Conservation (phyloP, 371 early-diverging fungal genomes). For the Apophysomyces elegans region DNA sequence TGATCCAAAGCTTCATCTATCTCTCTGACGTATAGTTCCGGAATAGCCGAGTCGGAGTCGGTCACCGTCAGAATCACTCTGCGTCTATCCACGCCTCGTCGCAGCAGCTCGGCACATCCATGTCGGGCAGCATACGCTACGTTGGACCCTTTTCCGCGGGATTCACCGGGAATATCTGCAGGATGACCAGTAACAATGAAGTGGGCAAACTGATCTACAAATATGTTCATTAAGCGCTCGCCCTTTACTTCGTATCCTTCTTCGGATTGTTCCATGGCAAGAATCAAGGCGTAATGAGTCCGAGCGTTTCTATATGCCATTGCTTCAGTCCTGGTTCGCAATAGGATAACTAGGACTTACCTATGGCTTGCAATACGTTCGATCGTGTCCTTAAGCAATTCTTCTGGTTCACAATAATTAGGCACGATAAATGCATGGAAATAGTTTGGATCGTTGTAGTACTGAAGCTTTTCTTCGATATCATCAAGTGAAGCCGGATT, state of each 20-base stretch:
- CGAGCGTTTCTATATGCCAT: constrained; percentile 35
- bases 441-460: constrained; percentile 29
- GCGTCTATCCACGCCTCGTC: constrained; percentile 43
- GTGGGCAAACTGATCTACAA: constrained; percentile 50
- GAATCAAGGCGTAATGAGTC: constrained; percentile 56
- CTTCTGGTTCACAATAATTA: constrained; percentile 64
- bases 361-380: constrained; percentile 42
- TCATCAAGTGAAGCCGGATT: constrained; percentile 24
- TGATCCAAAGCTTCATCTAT: constrained; percentile 43
- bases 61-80: constrained; percentile 65
- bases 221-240: constrained; percentile 49
- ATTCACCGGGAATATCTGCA: constrained; percentile 67
- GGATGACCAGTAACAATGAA: constrained; percentile 76
- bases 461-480: constrained; percentile 32
- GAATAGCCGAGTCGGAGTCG: constrained; percentile 52
- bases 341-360: constrained; percentile 23
- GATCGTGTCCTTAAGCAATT: constrained; percentile 48
- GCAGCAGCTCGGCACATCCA: constrained; percentile 37
- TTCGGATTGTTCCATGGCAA: constrained; percentile 85
- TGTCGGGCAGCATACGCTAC: constrained; percentile 71
- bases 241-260: constrained; percentile 62
- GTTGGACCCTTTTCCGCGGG: constrained; percentile 78
- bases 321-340: neutral
- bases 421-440: constrained; percentile 67
- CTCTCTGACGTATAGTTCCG: constrained; percentile 47